These are phyloP conservation scores for Helenozyma baotianmanensis DNA, from an alignment of 805 yeast species.

Conservation along the genomic window DNA sequence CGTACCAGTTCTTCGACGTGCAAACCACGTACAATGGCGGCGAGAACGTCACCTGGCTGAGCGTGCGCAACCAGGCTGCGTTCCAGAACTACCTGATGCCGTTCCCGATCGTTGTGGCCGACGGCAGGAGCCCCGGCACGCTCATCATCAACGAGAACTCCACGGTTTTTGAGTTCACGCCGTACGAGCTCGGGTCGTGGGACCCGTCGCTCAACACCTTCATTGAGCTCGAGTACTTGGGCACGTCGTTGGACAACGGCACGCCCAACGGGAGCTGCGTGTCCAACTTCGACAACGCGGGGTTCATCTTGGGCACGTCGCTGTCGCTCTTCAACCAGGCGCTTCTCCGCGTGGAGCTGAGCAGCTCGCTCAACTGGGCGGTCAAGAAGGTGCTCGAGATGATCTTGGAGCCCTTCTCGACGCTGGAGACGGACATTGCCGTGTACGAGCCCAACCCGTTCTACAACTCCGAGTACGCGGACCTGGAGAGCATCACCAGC, in stretches of 20 bases:
- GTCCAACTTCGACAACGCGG: conserved; percentile 43
- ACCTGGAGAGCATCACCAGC: conserved; percentile 27
- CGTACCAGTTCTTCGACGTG: conserved; percentile 13
- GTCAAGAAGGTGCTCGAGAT: conserved; percentile 19
- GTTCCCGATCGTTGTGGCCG: conserved; percentile 60
- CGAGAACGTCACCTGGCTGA: conserved; percentile 20
- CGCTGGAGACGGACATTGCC: conserved; percentile 63
- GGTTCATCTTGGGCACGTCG: conserved; percentile 78
- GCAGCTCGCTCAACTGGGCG: conserved; percentile 10
- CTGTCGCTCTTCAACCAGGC: conserved; percentile 74
- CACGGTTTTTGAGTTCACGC: conserved; percentile 45
- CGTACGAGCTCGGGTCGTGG: conserved; percentile 42
- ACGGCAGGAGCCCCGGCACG: conserved; percentile 64
- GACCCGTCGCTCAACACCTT: conserved; percentile 33
- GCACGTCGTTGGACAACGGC: conserved; percentile 24
- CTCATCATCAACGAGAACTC: conserved; percentile 57
- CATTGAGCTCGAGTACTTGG: conserved; percentile 26
- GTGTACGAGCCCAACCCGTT: conserved; percentile 69
- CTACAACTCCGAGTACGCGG: conserved; percentile 35
- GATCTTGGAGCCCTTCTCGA: conserved; percentile 32
- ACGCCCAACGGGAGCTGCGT: conserved; percentile 18
- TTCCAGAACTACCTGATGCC: conserved; percentile 48
- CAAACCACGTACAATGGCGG: conserved; percentile 11
- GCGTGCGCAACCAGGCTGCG: conserved; percentile 18
- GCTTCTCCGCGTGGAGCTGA: conserved; percentile 50